Evolutionary conservation across 805 yeast species (phyloP).

Genomic region (Jamesozyma spencerorum): DNA sequence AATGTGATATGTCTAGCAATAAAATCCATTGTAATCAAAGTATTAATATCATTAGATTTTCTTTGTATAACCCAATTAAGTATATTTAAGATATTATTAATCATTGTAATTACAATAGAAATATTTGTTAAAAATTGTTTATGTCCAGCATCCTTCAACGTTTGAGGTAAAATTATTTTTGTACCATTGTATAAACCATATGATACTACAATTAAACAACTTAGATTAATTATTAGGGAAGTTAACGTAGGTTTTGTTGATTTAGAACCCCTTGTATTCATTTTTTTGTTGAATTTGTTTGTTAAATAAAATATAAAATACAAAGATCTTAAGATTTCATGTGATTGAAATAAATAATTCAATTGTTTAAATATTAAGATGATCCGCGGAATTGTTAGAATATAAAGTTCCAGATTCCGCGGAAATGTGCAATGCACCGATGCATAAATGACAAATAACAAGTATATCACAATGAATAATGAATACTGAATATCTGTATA

Average conservation of each 20-base stretch:
- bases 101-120: conserved; percentile 41
- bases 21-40: conserved; percentile 16
- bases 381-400: too few relatives aligned
- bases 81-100: conserved; percentile 35
- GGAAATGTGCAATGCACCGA: too few relatives aligned
- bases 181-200: conserved; percentile 27
- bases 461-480: too few relatives aligned
- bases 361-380: too few relatives aligned
- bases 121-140: conserved; percentile 65
- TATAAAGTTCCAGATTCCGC: too few relatives aligned
- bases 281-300: neutral
- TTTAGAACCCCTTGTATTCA: neutral
- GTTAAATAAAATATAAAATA: neutral
- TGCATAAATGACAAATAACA: too few relatives aligned
- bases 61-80: conserved; percentile 28
- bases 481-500: too few relatives aligned
- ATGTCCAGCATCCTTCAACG: conserved; percentile 50
- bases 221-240: conserved; percentile 16
- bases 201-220: conserved; percentile 13
- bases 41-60: conserved; percentile 1
- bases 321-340: too few relatives aligned
- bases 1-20: conserved; percentile 29
- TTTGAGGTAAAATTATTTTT: conserved; percentile 37
- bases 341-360: too few relatives aligned
- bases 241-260: conserved; percentile 5